Evolutionary conservation across 139 green algal species (phyloP), one percentile per base, ranked within the genome.

Genomic region (Chlamydomonas eustigma): DNA sequence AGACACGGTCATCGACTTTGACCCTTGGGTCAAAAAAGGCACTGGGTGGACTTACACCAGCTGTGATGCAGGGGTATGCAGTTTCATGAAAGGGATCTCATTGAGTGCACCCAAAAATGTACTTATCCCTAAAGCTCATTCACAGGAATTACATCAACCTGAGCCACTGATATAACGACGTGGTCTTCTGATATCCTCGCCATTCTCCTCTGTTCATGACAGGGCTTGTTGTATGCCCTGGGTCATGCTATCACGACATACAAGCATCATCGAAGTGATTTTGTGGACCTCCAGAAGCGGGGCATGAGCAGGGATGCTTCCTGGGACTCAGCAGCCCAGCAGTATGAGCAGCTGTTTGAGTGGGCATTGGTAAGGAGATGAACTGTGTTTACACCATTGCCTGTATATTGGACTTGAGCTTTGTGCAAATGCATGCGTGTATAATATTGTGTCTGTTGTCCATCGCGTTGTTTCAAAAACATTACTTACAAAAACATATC

Each of bases 241-340:
- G 77, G 71, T 18, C 63, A 83, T 4, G 81, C 87, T 0, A 79
- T 94, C 39, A 31, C 81, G 6, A 92, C 88, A 1, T 90, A 88
- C 80, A 51, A 76, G 37, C 18, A 24, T 37, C 76, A 92, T 78
- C 68, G 32, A 18, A 72, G 89, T 2, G 81, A 85, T 38, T 94
- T 92, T 82, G 64, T 75, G 36, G 73, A 79, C 6, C 63, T 84
- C 38, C 78, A 87, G 39, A 6, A 2, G 44, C 82, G 88, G 6
- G 92, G 93, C 78, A 96, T 97, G 91, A 8, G 84, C 68, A 84
- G 87, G 12, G 90, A 97, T 79, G 76, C 83, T 51, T 90, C 34
- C 25, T 83, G 66, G 65, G 73, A 75, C 37, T 24, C 63, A 24
- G 44, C 74, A 0, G 51, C 72, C 24, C 73, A 86, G 86, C 64